These are phyloP conservation scores for Ophiostoma triangulosporum DNA, from an alignment of 2,329 filamentous ascomycete genomes.

Conservation along the genomic window DNA sequence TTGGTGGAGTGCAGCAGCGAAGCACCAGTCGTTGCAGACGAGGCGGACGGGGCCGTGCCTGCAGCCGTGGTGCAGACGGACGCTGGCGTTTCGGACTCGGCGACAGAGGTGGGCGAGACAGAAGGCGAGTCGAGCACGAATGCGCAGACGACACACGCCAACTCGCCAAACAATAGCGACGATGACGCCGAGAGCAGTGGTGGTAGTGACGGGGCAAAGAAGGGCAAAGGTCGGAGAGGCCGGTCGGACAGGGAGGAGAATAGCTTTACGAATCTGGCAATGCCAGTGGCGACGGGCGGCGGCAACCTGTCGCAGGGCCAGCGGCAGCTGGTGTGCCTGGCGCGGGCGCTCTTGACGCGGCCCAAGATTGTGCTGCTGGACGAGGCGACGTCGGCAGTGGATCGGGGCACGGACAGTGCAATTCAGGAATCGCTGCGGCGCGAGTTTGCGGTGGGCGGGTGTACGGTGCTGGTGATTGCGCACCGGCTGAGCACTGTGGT, in stretches of 20 bases:
- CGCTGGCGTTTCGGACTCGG: constrained; percentile 5
- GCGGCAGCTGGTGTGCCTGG: constrained; percentile 34
- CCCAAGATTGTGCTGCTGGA: constrained; percentile 29
- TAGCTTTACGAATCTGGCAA: constrained; percentile 21
- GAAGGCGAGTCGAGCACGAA: constrained; percentile 3
- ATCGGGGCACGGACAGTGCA: constrained; percentile 40
- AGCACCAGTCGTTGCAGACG: constrained; percentile 7
- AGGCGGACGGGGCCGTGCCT: constrained; percentile 9
- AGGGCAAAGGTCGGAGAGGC: constrained; percentile 4
- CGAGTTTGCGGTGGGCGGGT: constrained; percentile 31
- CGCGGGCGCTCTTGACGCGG: constrained; percentile 28
- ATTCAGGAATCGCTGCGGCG: constrained; percentile 43
- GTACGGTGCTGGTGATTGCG: constrained; percentile 36
- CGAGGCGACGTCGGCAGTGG: constrained; percentile 36
- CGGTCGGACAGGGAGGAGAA: constrained; percentile 8
- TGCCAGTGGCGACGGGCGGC: constrained; percentile 21
- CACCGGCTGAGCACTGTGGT: constrained; percentile 31
- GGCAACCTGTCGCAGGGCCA: constrained; percentile 31
- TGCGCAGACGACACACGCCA: constrained; percentile 5
- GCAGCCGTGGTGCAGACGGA: neutral
- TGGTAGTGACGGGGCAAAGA: neutral
- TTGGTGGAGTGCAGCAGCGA: constrained; percentile 10
- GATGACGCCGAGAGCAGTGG: constrained; percentile 1
- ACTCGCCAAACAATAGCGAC: constrained; percentile 1
- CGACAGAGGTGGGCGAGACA: constrained; percentile 10